These are phyloP conservation scores for Myriosclerotinia scirpicola DNA, from an alignment of 2,329 filamentous ascomycete genomes.

Conservation along the genomic window DNA sequence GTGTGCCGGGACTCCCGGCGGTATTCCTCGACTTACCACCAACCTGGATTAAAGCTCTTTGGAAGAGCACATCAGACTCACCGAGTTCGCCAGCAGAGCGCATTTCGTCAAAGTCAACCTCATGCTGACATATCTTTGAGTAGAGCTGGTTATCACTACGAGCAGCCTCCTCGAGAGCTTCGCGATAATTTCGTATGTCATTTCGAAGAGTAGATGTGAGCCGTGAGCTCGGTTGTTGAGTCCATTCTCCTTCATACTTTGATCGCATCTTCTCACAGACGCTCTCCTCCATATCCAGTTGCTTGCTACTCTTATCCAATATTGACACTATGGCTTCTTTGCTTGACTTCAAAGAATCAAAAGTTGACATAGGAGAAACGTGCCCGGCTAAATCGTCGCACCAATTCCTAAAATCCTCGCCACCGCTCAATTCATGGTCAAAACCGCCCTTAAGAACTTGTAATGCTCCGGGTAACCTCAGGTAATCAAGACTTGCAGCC, in stretches of 20 bases:
- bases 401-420: slow-evolving; percentile 91
- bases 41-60: slow-evolving; percentile 78
- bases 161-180: slow-evolving; percentile 85
- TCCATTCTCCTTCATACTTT: slow-evolving; percentile 95
- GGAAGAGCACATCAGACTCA: slow-evolving; percentile 85
- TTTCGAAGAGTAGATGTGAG: slow-evolving; percentile 83
- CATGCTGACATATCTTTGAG: slow-evolving; percentile 79
- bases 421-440: slow-evolving; percentile 82
- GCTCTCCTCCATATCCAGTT: slow-evolving; percentile 94
- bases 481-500: slow-evolving; percentile 90
- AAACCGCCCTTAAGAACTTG: slow-evolving; percentile 91
- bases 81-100: slow-evolving; percentile 81
- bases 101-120: slow-evolving; percentile 93
- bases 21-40: slow-evolving; percentile 59
- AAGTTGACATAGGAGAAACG: slow-evolving; percentile 73
- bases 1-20: slow-evolving; percentile 56
- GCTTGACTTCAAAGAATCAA: slow-evolving; percentile 75
- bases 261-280: slow-evolving; percentile 99
- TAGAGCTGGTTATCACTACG: slow-evolving; percentile 84
- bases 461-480: slow-evolving; percentile 84
- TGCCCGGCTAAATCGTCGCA: slow-evolving; percentile 89
- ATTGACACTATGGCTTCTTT: slow-evolving; percentile 72
- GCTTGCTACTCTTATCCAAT: slow-evolving; percentile 79
- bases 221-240: slow-evolving; percentile 89
- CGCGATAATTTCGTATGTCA: slow-evolving; percentile 84